These are phyloP conservation scores for Trichosporon sp. DNA, from an alignment of 1,284 basidiomycete species.

Conservation along the genomic window DNA sequence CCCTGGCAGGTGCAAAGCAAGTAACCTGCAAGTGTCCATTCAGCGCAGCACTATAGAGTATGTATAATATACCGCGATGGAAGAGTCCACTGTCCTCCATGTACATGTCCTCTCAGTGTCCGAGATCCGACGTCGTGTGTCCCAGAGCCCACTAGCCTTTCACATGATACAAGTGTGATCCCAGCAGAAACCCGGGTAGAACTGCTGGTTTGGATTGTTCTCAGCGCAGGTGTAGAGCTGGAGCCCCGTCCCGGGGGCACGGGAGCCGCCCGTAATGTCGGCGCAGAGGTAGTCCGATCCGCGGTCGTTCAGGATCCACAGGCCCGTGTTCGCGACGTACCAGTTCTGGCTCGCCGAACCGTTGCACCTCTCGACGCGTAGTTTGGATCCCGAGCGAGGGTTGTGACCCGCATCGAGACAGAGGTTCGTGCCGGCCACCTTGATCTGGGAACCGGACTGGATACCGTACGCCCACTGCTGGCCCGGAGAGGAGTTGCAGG, in stretches of 20 bases:
- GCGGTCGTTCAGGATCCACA: slow-evolving; percentile 21
- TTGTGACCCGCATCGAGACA: slow-evolving; percentile 20
- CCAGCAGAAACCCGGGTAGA: slow-evolving; percentile 21
- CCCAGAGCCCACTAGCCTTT: too few relatives aligned
- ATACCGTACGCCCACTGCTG: slow-evolving; percentile 15
- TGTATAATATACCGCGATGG: too few relatives aligned
- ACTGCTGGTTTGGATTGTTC: slow-evolving; percentile 18
- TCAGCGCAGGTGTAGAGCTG: slow-evolving; percentile 11
- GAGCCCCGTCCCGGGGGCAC: slow-evolving; percentile 10
- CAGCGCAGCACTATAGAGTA: too few relatives aligned
- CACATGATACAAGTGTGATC: slow-evolving; percentile 8
- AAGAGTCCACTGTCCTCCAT: too few relatives aligned
- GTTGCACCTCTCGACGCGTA: slow-evolving; percentile 10
- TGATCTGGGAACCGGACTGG: background rate
- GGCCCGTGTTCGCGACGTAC: slow-evolving; percentile 17
- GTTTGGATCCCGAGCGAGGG: background rate
- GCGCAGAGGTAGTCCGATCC: slow-evolving; percentile 13
- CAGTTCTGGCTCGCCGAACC: slow-evolving; percentile 1
- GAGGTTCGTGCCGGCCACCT: slow-evolving; percentile 11
- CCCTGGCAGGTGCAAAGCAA: too few relatives aligned
- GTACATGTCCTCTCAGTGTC: background rate
- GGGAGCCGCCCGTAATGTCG: slow-evolving; percentile 19
- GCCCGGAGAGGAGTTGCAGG: slow-evolving; percentile 3
- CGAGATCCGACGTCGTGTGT: background rate
- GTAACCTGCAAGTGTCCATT: too few relatives aligned